phyloP scores from a whole-genome alignment of 495 filamentous ascomycete genomes.

The Gamarada debralockiae region DNA sequence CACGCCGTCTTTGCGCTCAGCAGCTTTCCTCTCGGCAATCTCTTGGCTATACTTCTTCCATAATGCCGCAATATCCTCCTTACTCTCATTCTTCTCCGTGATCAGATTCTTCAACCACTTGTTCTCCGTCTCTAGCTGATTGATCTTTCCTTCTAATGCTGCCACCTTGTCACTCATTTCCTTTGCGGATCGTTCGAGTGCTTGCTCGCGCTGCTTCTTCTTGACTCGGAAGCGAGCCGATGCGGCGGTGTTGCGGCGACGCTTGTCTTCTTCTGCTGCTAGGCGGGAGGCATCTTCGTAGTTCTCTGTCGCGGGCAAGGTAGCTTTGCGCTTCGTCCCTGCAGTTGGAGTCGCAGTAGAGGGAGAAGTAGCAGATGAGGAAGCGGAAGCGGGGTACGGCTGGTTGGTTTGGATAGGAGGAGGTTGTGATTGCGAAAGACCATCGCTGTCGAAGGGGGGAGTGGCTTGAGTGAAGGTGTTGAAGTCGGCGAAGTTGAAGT shows the following conservation, averaged over 20 bases:
- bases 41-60: constrained; percentile 26
- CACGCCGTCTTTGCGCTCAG: constrained; percentile 24
- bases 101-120: constrained; percentile 93
- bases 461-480: constrained; percentile 32
- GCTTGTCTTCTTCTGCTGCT: constrained; percentile 95
- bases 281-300: constrained; percentile 68
- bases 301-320: constrained; percentile 33
- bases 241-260: constrained; percentile 92
- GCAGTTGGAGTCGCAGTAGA: constrained; percentile 24
- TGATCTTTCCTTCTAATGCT: constrained; percentile 74
- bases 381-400: constrained; percentile 32
- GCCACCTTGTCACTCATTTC: constrained; percentile 85
- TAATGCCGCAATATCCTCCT: constrained; percentile 37
- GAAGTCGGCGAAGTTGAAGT: constrained; percentile 27
- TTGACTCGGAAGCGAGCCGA: constrained; percentile 94
- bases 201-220: constrained; percentile 98
- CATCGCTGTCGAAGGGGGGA: constrained; percentile 20
- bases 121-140: constrained; percentile 90
- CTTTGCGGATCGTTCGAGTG: constrained; percentile 84
- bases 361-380: constrained; percentile 38
- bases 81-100: constrained; percentile 79
- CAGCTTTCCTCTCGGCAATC: constrained; percentile 15
- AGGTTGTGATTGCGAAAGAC: constrained; percentile 25
- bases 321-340: constrained; percentile 50
- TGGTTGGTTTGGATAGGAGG: constrained; percentile 44